Evolutionary conservation across 805 yeast genomes (phyloP).

Genomic region (Saturnispora diversa): DNA sequence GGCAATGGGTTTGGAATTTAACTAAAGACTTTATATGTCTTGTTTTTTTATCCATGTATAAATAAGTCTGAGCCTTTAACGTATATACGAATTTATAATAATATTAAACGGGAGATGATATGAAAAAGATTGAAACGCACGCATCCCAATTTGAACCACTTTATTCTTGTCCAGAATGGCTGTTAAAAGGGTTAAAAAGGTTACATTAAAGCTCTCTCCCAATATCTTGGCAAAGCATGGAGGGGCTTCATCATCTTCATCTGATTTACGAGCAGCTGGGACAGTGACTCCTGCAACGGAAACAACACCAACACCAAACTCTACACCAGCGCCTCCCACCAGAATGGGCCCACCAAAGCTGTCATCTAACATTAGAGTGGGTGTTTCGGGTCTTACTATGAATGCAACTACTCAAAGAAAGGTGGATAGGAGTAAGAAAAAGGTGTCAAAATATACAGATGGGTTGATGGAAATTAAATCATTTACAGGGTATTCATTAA

Average conservation of each 20-base stretch:
- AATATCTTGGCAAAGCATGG: constrained; percentile 2
- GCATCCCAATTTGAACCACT: neutral
- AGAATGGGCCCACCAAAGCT: constrained; percentile 6
- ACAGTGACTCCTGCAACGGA: neutral
- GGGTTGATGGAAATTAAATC: constrained; percentile 16
- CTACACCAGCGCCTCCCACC: neutral
- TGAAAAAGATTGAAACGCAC: too few relatives aligned
- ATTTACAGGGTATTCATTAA: constrained; percentile 5
- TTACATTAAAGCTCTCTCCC: constrained; percentile 16
- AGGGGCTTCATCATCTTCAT: too few relatives aligned
- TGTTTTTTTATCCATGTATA: too few relatives aligned
- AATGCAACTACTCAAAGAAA: constrained; percentile 22
- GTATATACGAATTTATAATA: too few relatives aligned
- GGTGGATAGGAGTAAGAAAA: constrained; percentile 20
- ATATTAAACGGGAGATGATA: too few relatives aligned
- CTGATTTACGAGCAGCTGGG: too few relatives aligned
- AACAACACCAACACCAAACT: neutral
- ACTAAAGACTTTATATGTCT: too few relatives aligned
- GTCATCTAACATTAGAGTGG: constrained; percentile 12
- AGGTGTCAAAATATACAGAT: constrained; percentile 10
- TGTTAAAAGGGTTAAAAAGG: constrained; percentile 5
- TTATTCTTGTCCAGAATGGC: neutral
- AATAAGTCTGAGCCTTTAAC: too few relatives aligned
- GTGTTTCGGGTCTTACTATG: constrained; percentile 24
- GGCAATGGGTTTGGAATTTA: constrained; percentile 65